Base-by-base conservation (phyloP, 2,329 filamentous ascomycete species). In the Lasiodiplodia hormozganensis region DNA sequence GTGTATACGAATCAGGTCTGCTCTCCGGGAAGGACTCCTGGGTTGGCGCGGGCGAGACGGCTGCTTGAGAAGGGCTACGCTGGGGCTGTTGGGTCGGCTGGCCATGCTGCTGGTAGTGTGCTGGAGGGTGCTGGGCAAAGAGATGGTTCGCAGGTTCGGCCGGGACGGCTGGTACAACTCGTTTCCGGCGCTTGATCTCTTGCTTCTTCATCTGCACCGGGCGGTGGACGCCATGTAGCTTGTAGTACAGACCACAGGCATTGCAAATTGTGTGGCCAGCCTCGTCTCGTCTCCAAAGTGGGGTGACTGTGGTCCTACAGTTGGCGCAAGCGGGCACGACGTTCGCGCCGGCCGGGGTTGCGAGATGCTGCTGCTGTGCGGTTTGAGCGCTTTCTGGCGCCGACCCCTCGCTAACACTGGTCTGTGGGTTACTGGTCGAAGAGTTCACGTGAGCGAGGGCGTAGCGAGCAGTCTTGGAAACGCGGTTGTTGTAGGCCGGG, bases 181-280 rank as follows among this genome's bases (percentile, higher is more conserved):
- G 90, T 85, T 98, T 98, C 70, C 96, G 87, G 70, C 96, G 89
- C 81, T 99, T 98, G 79, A 99, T 99, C 31, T 97, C 92, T 3
- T 93, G 92, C 80, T 97, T 98, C 81, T 98, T 99, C 96, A 99
- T 98, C n/a, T 93, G 93, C 5, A 96, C 93, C 0, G 96, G 96
- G 52, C 96, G 88, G 79, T 97, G 95, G 36, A 94, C 90, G 67
- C 94, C 94, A 77, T 99, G 96, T 2, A 99, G 88, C 80, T 98
- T 98, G 83, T 96, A 94, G 79, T 99, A 99, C 3, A 99, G 84
- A 25, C 67, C 67, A 51, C 96, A 99, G 64, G 96, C 96, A 80
- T 99, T 99, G 83, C 96, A 99, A 71, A 99, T 99, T 5, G 95
- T 97, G 81, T 97, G 94, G 1, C 96, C 96, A 73, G 90, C 90